These are phyloP conservation scores for Cladosporium cucumerinum DNA, from an alignment of 2,329 filamentous ascomycete genomes.

Conservation along the genomic window DNA sequence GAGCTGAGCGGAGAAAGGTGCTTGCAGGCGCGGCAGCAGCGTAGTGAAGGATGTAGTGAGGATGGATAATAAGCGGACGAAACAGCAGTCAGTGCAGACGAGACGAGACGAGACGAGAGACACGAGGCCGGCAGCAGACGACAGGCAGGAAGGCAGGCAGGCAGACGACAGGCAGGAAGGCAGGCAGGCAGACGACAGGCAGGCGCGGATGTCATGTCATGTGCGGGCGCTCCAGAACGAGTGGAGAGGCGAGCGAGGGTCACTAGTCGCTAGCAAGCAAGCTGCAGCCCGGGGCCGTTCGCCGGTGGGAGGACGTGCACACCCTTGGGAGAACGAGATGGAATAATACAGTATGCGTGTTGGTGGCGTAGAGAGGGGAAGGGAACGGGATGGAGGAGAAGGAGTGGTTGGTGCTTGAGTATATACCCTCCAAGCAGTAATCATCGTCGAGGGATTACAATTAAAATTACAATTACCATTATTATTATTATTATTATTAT, in stretches of 20 bases:
- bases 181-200: background rate
- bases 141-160: background rate
- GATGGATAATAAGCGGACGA: slow-evolving; percentile 3
- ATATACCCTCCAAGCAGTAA: background rate
- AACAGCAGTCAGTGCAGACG: background rate
- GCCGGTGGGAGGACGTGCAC: background rate
- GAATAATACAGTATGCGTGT: background rate
- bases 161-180: background rate
- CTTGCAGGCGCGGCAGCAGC: slow-evolving; percentile 4
- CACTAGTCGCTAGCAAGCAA: background rate
- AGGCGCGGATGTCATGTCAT: slow-evolving; percentile 5
- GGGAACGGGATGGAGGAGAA: background rate
- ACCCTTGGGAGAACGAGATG: background rate
- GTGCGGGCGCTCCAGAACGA: slow-evolving; percentile 12
- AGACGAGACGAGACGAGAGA: background rate
- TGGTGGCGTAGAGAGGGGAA: background rate
- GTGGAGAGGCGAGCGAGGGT: slow-evolving; percentile 9
- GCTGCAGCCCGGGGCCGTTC: slow-evolving; percentile 1
- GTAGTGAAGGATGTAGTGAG: background rate
- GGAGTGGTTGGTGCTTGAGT: background rate
- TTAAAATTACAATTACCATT: background rate
- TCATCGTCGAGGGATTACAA: background rate
- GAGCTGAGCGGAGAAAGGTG: background rate
- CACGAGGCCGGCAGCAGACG: slow-evolving; percentile 1
- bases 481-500: background rate